phyloP scores from a whole-genome alignment of 345 rosid genomes.

The Camelina hispida region DNA sequence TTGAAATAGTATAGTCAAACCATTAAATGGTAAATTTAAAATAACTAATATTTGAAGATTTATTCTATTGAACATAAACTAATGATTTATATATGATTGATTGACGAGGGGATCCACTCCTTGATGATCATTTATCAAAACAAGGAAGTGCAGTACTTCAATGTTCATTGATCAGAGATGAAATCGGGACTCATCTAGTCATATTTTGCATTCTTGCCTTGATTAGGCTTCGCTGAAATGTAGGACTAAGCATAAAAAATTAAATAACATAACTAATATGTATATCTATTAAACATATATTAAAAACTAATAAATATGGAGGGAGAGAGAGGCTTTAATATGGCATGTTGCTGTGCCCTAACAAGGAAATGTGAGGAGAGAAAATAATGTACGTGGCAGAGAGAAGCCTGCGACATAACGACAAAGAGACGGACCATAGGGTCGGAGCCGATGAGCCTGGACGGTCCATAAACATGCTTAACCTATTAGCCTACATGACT shows the following conservation, averaged over 20 bases:
- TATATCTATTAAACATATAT: neutral
- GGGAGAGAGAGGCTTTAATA: neutral
- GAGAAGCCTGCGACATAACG: slow-evolving; percentile 46
- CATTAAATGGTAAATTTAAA: slow-evolving; percentile 13
- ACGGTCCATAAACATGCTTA: slow-evolving; percentile 50
- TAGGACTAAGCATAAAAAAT: slow-evolving; percentile 9
- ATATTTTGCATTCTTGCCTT: neutral
- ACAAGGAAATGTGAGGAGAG: slow-evolving; percentile 35
- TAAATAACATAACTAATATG: neutral
- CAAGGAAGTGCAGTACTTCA: neutral
- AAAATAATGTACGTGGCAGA: slow-evolving; percentile 41
- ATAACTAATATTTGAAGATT: neutral
- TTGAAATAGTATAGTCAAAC: slow-evolving; percentile 19
- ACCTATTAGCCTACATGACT: slow-evolving; percentile 38
- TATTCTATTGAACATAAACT: neutral
- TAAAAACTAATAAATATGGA: neutral
- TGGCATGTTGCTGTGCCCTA: slow-evolving; percentile 44
- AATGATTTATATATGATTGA: neutral
- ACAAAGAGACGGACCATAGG: slow-evolving; percentile 50
- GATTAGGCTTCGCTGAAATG: slow-evolving; percentile 15
- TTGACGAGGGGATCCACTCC: slow-evolving; percentile 6
- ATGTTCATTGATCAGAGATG: slow-evolving; percentile 12
- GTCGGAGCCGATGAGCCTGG: slow-evolving; percentile 49
- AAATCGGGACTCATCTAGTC: slow-evolving; percentile 7
- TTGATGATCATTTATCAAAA: neutral